phyloP scores from a whole-genome alignment of 2,329 filamentous ascomycete genomes.

The Aspergillus amoenus region DNA sequence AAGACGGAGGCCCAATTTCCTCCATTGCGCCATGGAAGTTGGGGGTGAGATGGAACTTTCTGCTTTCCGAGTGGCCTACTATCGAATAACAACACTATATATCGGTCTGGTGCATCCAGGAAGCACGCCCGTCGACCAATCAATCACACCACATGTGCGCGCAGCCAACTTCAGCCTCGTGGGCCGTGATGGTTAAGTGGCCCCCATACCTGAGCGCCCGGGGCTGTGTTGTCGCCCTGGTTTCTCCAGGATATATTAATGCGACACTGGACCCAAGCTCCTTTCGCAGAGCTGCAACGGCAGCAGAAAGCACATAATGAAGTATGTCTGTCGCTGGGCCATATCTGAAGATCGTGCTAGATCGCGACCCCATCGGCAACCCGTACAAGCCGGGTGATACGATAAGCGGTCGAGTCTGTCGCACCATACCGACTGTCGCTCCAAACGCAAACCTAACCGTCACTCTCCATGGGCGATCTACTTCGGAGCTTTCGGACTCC shows the following conservation, averaged over 20 bases:
- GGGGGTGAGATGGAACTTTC: too few species aligned
- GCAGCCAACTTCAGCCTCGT: neutral
- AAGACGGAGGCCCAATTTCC: neutral
- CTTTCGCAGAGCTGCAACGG: too few species aligned
- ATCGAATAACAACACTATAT: too few species aligned
- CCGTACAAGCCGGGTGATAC: conserved; percentile 4
- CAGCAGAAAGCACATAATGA: neutral
- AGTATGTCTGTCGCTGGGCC: neutral
- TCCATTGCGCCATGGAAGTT: neutral
- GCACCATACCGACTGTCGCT: neutral
- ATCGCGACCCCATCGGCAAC: neutral
- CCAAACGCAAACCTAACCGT: neutral
- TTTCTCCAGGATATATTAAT: neutral
- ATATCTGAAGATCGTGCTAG: neutral
- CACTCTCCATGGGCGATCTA: neutral
- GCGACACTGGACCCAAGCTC: neutral
- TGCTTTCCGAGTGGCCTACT: too few species aligned
- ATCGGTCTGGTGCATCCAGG: too few species aligned
- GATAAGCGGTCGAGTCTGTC: neutral
- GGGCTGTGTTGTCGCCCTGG: neutral
- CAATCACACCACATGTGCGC: neutral
- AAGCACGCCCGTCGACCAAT: neutral
- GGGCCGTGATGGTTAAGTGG: neutral
- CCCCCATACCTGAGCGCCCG: neutral
- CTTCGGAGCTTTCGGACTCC: neutral